Percentiles rank a stretch among this genome's conserved stretches.
Conservation (phyloP, 108 stramenopile genomes). For the Fistulifera pelliculosa region DNA sequence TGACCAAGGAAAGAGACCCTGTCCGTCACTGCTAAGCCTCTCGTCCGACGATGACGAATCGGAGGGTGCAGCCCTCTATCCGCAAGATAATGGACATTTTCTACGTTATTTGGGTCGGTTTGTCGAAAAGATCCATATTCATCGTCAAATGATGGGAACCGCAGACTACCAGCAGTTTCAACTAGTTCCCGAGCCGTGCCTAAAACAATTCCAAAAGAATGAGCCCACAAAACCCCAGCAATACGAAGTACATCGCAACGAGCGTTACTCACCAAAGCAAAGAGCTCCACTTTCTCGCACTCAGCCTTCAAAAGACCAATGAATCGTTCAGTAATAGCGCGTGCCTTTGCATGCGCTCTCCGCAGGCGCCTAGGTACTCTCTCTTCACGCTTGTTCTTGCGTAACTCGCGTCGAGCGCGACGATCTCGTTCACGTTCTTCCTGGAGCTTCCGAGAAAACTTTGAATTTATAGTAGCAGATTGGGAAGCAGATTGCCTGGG, state of each 20-base stretch:
- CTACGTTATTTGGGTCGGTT: not conserved
- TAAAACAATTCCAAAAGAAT: slow-evolving; percentile 17
- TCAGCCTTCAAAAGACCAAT: slow-evolving; percentile 56
- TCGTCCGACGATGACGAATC: slow-evolving; percentile 42
- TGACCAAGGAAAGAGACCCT: slow-evolving; percentile 30
- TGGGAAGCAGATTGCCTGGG: no score
- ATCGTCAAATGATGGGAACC: slow-evolving; percentile 39
- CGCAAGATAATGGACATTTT: slow-evolving; percentile 27
- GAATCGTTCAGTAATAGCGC: slow-evolving; percentile 58
- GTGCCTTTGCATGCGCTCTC: slow-evolving; percentile 52
- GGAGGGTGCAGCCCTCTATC: slow-evolving; percentile 59
- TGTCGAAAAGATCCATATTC: slow-evolving; percentile 2
- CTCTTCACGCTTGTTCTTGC: slow-evolving; percentile 15
- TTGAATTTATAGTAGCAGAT: no score
- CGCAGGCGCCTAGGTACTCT: slow-evolving; percentile 55
- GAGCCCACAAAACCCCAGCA: no score
- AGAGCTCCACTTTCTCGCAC: slow-evolving; percentile 75
- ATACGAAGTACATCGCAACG: no score
- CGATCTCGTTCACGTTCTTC: slow-evolving; percentile 9
- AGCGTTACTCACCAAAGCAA: slow-evolving; percentile 13
- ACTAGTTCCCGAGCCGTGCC: slow-evolving; percentile 59
- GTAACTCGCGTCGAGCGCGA: slow-evolving; percentile 16
- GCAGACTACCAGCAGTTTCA: slow-evolving; percentile 68
- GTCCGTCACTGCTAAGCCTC: slow-evolving; percentile 13
- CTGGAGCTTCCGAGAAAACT: not conserved